Percentiles rank a stretch among this genome's conserved stretches.
These are phyloP conservation scores for Gyrodon lividus DNA, from an alignment of 768 basidiomycete species.

Conservation along the genomic window DNA sequence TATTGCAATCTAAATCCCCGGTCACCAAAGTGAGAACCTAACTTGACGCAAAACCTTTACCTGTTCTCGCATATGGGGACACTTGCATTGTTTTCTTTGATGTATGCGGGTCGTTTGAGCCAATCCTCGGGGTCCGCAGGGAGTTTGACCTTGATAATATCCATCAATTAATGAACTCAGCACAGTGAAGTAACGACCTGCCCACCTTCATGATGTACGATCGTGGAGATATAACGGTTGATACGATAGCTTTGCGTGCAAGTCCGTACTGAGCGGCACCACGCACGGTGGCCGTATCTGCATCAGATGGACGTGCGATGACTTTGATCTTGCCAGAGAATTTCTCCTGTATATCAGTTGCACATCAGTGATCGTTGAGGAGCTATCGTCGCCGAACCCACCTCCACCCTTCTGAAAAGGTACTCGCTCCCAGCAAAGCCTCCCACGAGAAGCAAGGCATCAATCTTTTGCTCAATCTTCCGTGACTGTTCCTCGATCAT, in stretches of 20 bases:
- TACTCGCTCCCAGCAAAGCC: conserved; percentile 89
- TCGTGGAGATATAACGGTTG: conserved; percentile 77
- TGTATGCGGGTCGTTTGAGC: conserved; percentile 82
- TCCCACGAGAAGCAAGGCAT: conserved; percentile 86
- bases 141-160: conserved; percentile 64
- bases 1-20: conserved; percentile 67
- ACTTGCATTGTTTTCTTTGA: conserved; percentile 73
- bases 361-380: conserved; percentile 8
- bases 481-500: conserved; percentile 76
- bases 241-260: conserved; percentile 71
- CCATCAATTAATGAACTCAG: not conserved
- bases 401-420: conserved; percentile 76
- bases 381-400: conserved; percentile 30
- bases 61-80: conserved; percentile 83
- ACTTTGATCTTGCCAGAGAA: conserved; percentile 66
- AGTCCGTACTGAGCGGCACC: conserved; percentile 89
- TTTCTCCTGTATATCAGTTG: conserved; percentile 48
- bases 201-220: conserved; percentile 85
- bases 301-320: conserved; percentile 81
- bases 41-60: conserved; percentile 34
- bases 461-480: conserved; percentile 66
- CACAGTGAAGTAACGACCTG: conserved; percentile 1
- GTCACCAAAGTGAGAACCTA: conserved; percentile 12
- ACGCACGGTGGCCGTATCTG: conserved; percentile 84
- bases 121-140: conserved; percentile 86